Percentiles rank a stretch among this genome's conserved stretches.
phyloP scores from a whole-genome alignment of 2,329 filamentous ascomycete species.

The Sordariomycetes sp. region DNA sequence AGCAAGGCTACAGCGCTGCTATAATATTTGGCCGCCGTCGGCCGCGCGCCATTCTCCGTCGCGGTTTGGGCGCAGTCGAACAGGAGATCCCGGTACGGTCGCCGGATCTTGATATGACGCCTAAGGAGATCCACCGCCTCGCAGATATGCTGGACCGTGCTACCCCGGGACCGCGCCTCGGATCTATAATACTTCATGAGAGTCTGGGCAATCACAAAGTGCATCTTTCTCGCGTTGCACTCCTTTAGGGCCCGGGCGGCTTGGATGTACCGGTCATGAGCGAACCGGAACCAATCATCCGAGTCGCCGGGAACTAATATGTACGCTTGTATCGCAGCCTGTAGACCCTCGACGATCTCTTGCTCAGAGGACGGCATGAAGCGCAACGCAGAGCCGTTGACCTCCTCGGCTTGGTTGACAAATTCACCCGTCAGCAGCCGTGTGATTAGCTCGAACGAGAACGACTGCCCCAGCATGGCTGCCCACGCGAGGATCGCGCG shows the following conservation, averaged over 20 bases:
- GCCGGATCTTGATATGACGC: conserved; percentile 42
- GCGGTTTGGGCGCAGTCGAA: conserved; percentile 68
- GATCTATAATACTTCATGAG: conserved; percentile 58
- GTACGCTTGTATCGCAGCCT: conserved; percentile 66
- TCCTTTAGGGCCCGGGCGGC: conserved; percentile 59
- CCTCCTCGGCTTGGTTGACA: conserved; percentile 38
- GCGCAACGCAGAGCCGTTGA: conserved; percentile 17
- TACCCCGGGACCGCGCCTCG: conserved; percentile 53
- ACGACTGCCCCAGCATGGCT: conserved; percentile 66
- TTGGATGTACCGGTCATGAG: conserved; percentile 76
- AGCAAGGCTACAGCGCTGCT: conserved; percentile 64
- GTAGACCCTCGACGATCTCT: conserved; percentile 66
- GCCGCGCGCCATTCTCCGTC: conserved; percentile 68
- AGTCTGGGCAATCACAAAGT: conserved; percentile 75
- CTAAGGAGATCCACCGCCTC: conserved; percentile 66
- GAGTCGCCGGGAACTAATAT: conserved; percentile 70
- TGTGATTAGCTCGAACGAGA: conserved; percentile 72
- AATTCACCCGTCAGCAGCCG: conserved; percentile 66
- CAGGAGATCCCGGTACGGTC: conserved; percentile 60
- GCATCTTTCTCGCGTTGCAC: conserved; percentile 64
- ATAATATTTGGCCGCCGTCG: conserved; percentile 74
- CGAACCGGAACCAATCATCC: conserved; percentile 79
- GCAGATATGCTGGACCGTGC: conserved; percentile 70
- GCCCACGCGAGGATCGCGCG: conserved; percentile 77
- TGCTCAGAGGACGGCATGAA: conserved; percentile 38